Conservation (phyloP, 2,329 filamentous ascomycete genomes). For the Tolypocladium paradoxum region DNA sequence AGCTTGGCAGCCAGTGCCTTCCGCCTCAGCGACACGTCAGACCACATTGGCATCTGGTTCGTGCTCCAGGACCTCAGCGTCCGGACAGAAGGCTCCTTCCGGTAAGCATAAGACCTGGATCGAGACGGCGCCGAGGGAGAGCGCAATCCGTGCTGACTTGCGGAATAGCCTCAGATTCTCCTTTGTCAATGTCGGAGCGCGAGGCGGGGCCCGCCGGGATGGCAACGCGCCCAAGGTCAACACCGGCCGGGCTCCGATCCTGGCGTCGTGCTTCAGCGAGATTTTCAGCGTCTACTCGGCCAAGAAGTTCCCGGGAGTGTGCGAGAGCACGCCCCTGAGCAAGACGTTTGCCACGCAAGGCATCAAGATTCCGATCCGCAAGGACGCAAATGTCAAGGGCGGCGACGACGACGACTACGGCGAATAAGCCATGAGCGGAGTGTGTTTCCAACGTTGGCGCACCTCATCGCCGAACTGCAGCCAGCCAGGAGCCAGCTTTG, state of each 20-base stretch:
- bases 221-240: slow-evolving; percentile 45
- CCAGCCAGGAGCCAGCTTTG: background rate
- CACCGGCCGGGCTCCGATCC: slow-evolving; percentile 65
- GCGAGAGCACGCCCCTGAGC: slow-evolving; percentile 83
- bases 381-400: slow-evolving; percentile 56
- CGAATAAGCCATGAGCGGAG: slow-evolving; percentile 10
- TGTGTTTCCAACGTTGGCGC: background rate
- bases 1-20: slow-evolving; percentile 84
- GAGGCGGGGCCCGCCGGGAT: slow-evolving; percentile 23
- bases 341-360: slow-evolving; percentile 89
- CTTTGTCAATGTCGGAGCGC: slow-evolving; percentile 73
- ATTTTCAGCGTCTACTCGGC: slow-evolving; percentile 90
- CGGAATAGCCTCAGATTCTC: slow-evolving; percentile 47
- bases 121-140: background rate
- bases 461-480: background rate
- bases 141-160: slow-evolving; percentile 7
- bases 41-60: slow-evolving; percentile 90
- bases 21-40: slow-evolving; percentile 64
- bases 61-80: slow-evolving; percentile 92
- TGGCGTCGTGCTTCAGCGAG: slow-evolving; percentile 79
- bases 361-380: slow-evolving; percentile 92
- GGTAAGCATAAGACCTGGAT: slow-evolving; percentile 39
- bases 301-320: slow-evolving; percentile 97
- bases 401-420: slow-evolving; percentile 40
- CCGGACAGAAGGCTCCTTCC: slow-evolving; percentile 80